A percentile compares a stretch with the other conserved stretches of the same genome.
phyloP scores from a whole-genome alignment of 2,329 filamentous ascomycete genomes.

The Neofusicoccum laricinum region DNA sequence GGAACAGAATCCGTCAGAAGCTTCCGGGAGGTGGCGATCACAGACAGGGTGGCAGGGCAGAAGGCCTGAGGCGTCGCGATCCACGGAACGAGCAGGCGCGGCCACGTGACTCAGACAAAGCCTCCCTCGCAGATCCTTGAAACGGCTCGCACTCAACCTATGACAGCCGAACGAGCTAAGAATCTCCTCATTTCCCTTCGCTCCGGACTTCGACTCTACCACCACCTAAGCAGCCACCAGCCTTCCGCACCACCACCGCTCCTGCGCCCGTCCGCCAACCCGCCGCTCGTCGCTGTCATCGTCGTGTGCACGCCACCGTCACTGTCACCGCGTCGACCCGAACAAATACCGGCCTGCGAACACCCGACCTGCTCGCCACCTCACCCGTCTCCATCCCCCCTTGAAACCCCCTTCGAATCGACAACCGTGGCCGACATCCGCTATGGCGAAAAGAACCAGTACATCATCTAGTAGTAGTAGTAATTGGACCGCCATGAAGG shows the following conservation, averaged over 20 bases:
- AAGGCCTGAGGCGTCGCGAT: neutral
- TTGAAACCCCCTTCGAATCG: conserved; percentile 2
- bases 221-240: neutral
- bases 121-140: conserved; percentile 1
- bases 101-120: neutral
- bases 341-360: neutral
- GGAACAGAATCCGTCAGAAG: neutral
- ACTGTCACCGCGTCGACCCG: neutral
- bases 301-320: neutral
- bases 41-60: no score
- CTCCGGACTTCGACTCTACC: neutral
- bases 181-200: conserved; percentile 15
- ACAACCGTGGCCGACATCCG: conserved; percentile 47
- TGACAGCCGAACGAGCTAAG: conserved; percentile 6
- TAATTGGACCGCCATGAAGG: conserved; percentile 71
- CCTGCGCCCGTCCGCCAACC: neutral
- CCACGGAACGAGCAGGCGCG: neutral
- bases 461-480: conserved; percentile 73
- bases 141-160: conserved; percentile 9
- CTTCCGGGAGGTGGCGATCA: neutral
- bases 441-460: conserved; percentile 69
- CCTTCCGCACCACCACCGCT: neutral
- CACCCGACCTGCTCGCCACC: neutral
- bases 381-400: neutral
- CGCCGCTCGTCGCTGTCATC: neutral